These are phyloP conservation scores for Tuber calosporum DNA, from an alignment of 495 filamentous ascomycete species.

Conservation along the genomic window DNA sequence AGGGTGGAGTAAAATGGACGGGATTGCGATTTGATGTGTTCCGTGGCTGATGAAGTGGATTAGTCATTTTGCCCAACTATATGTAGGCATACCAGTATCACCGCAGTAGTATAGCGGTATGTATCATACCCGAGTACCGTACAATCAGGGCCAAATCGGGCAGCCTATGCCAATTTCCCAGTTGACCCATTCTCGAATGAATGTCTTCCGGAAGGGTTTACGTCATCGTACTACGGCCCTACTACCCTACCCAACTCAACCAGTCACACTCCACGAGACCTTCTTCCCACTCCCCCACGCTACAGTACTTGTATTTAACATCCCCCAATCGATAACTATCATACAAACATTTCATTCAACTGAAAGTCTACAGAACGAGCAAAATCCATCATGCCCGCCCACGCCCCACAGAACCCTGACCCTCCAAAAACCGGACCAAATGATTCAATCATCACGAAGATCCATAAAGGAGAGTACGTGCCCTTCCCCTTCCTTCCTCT, in stretches of 20 bases:
- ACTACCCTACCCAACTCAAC: neutral
- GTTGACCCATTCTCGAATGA: neutral
- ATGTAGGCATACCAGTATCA: no score
- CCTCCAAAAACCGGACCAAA: slow-evolving; percentile 63
- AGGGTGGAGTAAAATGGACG: slow-evolving; percentile 18
- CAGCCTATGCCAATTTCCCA: neutral
- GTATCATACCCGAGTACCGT: no score
- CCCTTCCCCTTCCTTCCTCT: slow-evolving; percentile 7
- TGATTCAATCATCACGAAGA: slow-evolving; percentile 63
- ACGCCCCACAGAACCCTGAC: slow-evolving; percentile 42
- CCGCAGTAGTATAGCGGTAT: no score
- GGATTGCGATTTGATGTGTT: slow-evolving; percentile 2
- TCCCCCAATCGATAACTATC: neutral
- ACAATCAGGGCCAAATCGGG: neutral
- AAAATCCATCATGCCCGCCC: slow-evolving; percentile 22
- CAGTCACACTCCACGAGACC: neutral
- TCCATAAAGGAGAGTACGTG: slow-evolving; percentile 78
- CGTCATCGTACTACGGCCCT: slow-evolving; percentile 18
- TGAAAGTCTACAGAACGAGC: neutral
- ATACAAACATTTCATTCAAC: neutral
- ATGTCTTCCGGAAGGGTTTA: neutral
- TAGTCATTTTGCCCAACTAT: neutral
- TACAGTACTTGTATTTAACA: neutral
- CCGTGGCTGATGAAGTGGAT: slow-evolving; percentile 9
- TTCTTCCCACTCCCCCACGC: neutral